Base-by-base conservation (phyloP, 129 eudicot genomes). In the Apium graveolens region DNA sequence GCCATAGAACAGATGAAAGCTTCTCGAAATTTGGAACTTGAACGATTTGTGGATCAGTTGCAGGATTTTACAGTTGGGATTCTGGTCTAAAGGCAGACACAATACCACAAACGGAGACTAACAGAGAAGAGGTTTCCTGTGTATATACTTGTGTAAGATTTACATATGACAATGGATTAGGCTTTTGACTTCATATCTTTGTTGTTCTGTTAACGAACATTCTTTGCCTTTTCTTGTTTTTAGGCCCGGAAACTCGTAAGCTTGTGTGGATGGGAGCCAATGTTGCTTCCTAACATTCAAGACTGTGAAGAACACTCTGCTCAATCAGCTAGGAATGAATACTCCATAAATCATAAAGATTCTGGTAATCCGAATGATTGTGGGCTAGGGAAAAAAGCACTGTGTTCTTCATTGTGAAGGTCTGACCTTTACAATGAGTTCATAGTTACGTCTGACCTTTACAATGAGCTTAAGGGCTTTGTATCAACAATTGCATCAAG, bases 291-390 rank as follows among this genome's bases (percentile, higher is more conserved):
- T 44, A 87, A 88, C 82, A 82, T 88, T 75, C 97, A 91, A 87
- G 98, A 93, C 84, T 91, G 91, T 84, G 98, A 93, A 85, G 98
- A 93, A 75, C 86, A 93, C 91, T 91, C 98, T 75, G 97, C 97
- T 76, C 98, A 91, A 82, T 93, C 98, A 46, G 93, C 97, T 73
- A 89, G 96, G 83, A 86, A 88, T 78, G 96, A 92, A 70, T 86
- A 79, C 83, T 93, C 97, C 0, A 82, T 84, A 78, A 92, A 90
- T 68, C 98, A 88, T 11, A 88, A 51, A 84, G 83, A 85, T 74
- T 37, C 75, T 41, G 86, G 78, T 78, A 85, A 74, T 32, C 89
- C 78, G 21, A 80, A 81, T 60, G 91, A 86, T 79, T 87, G 77
- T 18, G 81, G 84, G 55, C 86, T 84, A 46, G 90, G 92, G 81